Percentiles rank a stretch among this genome's conserved stretches.
Conservation (phyloP, 1,284 basidiomycete genomes). For the Fomitopsis palustris region DNA sequence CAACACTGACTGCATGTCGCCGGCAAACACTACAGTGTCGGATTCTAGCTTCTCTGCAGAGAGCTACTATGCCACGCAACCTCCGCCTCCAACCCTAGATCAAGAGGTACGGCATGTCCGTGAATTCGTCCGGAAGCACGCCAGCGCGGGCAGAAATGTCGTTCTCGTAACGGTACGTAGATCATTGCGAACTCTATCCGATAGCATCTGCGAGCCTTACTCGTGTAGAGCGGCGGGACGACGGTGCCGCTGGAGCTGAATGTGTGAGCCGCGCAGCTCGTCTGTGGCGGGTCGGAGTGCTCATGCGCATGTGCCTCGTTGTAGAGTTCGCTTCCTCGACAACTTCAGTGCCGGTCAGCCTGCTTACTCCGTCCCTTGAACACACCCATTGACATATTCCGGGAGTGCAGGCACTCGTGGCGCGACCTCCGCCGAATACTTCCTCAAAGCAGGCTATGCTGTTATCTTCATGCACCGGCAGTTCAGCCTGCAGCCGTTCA, state of each 20-base stretch:
- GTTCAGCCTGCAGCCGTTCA: slow-evolving; percentile 96
- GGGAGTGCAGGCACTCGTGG: slow-evolving; percentile 82
- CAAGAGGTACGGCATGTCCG: slow-evolving; percentile 61
- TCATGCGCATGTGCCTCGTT: slow-evolving; percentile 18
- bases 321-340: slow-evolving; percentile 94
- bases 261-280: slow-evolving; percentile 64
- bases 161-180: slow-evolving; percentile 89
- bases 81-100: slow-evolving; percentile 66
- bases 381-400: neutral
- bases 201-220: neutral
- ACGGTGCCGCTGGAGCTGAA: slow-evolving; percentile 95
- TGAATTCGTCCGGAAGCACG: slow-evolving; percentile 72
- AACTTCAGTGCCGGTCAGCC: slow-evolving; percentile 93
- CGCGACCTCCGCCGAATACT: slow-evolving; percentile 97
- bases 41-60: slow-evolving; percentile 70
- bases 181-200: slow-evolving; percentile 9
- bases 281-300: slow-evolving; percentile 11
- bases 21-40: no score
- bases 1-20: no score
- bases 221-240: slow-evolving; percentile 84
- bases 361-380: neutral
- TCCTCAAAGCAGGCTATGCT: slow-evolving; percentile 89
- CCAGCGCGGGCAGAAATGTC: slow-evolving; percentile 64
- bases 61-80: slow-evolving; percentile 83
- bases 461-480: slow-evolving; percentile 99